phyloP scores from a whole-genome alignment of 2,329 filamentous ascomycete genomes.

The Dichotomopilus funicola region DNA sequence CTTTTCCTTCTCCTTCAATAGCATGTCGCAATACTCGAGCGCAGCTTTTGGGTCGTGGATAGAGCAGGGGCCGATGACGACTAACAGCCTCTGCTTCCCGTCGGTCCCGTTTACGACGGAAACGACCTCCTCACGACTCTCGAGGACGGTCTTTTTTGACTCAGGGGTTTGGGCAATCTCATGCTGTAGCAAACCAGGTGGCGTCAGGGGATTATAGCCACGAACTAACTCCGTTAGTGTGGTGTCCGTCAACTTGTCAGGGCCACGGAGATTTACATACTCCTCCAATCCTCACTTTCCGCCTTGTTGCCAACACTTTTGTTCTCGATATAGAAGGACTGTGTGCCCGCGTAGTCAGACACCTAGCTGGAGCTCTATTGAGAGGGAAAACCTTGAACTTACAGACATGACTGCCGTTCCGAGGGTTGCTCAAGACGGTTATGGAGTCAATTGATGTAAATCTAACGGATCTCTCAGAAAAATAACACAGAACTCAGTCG shows the following conservation, averaged over 20 bases:
- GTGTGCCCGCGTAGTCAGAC: not conserved
- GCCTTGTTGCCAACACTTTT: constrained; percentile 69
- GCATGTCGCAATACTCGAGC: constrained; percentile 83
- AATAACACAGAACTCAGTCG: not conserved
- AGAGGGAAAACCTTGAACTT: constrained; percentile 13
- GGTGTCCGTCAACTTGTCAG: too few relatives aligned
- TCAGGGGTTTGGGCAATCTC: constrained; percentile 63
- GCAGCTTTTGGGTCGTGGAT: constrained; percentile 92
- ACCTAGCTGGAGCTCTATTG: too few relatives aligned
- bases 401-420: constrained; percentile 29
- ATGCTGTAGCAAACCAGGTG: constrained; percentile 90
- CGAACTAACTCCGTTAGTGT: constrained; percentile 47
- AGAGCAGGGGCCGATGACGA: constrained; percentile 91
- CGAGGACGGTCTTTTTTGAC: constrained; percentile 55
- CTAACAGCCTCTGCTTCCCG: constrained; percentile 51
- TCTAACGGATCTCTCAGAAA: not conserved
- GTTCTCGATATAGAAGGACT: constrained; percentile 70
- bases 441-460: not conserved
- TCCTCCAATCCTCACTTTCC: constrained; percentile 74
- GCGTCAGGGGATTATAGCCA: constrained; percentile 88
- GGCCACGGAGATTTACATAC: constrained; percentile 40
- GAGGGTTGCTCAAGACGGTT: not conserved
- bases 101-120: constrained; percentile 57
- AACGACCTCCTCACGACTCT: constrained; percentile 56
- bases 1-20: constrained; percentile 77